Evolutionary conservation across 2,329 filamentous ascomycete genomes (phyloP).

Genomic region (Penicillium oxalicum): DNA sequence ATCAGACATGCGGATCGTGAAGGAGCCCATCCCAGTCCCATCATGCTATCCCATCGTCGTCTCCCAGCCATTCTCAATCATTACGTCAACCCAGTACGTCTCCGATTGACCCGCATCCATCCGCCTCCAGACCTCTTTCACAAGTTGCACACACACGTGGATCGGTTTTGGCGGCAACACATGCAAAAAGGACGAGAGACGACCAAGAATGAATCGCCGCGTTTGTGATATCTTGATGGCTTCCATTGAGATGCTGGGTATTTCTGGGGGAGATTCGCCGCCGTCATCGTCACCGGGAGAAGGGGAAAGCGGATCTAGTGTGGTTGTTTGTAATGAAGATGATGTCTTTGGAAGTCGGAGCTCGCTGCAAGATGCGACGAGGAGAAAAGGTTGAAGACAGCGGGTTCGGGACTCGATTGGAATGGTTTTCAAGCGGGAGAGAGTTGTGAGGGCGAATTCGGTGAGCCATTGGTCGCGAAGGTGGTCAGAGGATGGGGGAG

Average conservation of each 20-base stretch:
- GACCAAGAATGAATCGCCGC: constrained; percentile 45
- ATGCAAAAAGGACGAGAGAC: constrained; percentile 43
- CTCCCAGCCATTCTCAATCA: constrained; percentile 53
- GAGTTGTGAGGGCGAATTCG: constrained; percentile 47
- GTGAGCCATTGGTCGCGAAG: constrained; percentile 42
- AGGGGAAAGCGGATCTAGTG: not conserved
- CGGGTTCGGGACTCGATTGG: constrained; percentile 49
- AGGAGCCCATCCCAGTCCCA: not conserved
- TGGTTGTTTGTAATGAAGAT: not conserved
- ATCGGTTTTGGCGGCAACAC: constrained; percentile 50
- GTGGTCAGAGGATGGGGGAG: constrained; percentile 5
- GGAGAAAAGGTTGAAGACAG: constrained; percentile 49
- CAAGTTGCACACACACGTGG: constrained; percentile 44
- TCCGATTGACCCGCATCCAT: constrained; percentile 44
- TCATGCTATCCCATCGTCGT: constrained; percentile 46
- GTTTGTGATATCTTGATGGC: constrained; percentile 45
- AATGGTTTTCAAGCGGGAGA: constrained; percentile 46
- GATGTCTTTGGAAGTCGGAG: constrained; percentile 39
- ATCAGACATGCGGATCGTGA: no score
- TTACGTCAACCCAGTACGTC: constrained; percentile 52
- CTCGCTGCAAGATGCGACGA: constrained; percentile 48
- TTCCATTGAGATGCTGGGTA: constrained; percentile 28
- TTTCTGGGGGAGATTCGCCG: constrained; percentile 1
- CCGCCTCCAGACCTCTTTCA: constrained; percentile 49
- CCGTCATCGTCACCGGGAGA: not conserved